These are phyloP conservation scores for Hypoxylon sp. DNA, from an alignment of 2,329 filamentous ascomycete species.

Conservation along the genomic window DNA sequence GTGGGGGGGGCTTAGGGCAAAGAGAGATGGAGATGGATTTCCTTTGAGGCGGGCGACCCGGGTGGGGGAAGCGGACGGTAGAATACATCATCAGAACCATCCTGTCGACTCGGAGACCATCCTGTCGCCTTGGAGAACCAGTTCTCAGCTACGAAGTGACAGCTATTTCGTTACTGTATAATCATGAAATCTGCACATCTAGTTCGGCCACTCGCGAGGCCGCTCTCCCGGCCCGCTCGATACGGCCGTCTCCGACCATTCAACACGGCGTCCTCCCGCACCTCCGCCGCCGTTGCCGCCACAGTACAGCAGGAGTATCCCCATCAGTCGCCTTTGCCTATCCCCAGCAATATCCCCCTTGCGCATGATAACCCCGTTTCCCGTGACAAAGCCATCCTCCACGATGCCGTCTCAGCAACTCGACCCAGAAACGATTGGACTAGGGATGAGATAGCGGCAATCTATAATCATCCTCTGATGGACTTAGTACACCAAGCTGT, in stretches of 20 bases:
- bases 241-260: conserved; percentile 19
- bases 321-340: conserved; percentile 20
- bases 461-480: conserved; percentile 84
- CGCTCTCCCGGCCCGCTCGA: conserved; percentile 21
- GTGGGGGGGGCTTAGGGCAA: not conserved
- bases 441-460: conserved; percentile 78
- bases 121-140: conserved; percentile 13
- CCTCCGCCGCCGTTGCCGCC: conserved; percentile 21
- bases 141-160: conserved; percentile 15
- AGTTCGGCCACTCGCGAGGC: conserved; percentile 24
- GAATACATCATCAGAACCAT: conserved; percentile 1
- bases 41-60: not conserved
- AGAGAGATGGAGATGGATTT: not conserved
- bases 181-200: conserved; percentile 26
- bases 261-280: conserved; percentile 20
- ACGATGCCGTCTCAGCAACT: conserved; percentile 65
- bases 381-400: conserved; percentile 46
- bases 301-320: conserved; percentile 15
- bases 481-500: conserved; percentile 80
- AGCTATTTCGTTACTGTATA: conserved; percentile 6
- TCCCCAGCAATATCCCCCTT: conserved; percentile 11
- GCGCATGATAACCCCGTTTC: conserved; percentile 6
- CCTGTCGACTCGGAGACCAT: conserved; percentile 12
- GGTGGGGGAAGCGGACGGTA: not conserved
- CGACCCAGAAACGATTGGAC: conserved; percentile 78